A percentile compares a stretch with the other conserved stretches of the same genome.
Evolutionary conservation across 208 protist genomes (phyloP).

Genomic region (Plasmodiophora brassicae): DNA sequence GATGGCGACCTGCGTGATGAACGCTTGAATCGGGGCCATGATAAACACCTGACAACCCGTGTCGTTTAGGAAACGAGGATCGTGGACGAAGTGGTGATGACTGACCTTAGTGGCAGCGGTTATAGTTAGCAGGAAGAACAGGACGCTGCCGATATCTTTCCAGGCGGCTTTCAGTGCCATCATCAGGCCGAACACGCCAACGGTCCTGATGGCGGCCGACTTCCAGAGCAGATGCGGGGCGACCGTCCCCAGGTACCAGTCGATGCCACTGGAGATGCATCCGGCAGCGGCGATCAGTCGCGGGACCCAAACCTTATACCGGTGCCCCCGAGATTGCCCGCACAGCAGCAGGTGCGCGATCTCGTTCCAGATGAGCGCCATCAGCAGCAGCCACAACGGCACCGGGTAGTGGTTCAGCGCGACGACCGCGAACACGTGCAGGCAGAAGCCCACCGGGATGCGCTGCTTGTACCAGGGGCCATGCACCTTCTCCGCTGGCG

Average conservation of each 20-base stretch:
- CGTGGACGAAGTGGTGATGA: neutral
- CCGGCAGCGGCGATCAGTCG: neutral
- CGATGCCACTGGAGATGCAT: neutral
- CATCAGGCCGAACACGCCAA: neutral
- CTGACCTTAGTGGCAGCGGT: neutral
- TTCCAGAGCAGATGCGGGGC: neutral
- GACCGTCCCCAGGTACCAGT: neutral
- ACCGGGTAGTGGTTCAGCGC: neutral
- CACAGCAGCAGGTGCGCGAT: neutral
- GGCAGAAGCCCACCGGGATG: neutral
- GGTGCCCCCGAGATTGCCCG: neutral
- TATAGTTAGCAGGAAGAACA: slow-evolving; percentile 2
- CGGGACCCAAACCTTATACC: neutral
- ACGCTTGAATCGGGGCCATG: neutral
- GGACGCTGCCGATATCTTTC: slow-evolving; percentile 23
- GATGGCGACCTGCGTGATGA: neutral
- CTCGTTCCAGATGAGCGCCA: neutral
- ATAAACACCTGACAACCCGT: neutral
- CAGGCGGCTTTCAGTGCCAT: neutral
- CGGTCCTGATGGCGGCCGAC: neutral
- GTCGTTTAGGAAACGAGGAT: neutral
- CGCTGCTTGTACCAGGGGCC: neutral
- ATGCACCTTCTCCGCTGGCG: neutral
- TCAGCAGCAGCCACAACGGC: neutral
- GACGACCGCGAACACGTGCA: neutral